Percentiles rank a stretch among this genome's conserved stretches.
phyloP scores from a whole-genome alignment of 345 rosid genomes.

The Nephelium lappaceum region DNA sequence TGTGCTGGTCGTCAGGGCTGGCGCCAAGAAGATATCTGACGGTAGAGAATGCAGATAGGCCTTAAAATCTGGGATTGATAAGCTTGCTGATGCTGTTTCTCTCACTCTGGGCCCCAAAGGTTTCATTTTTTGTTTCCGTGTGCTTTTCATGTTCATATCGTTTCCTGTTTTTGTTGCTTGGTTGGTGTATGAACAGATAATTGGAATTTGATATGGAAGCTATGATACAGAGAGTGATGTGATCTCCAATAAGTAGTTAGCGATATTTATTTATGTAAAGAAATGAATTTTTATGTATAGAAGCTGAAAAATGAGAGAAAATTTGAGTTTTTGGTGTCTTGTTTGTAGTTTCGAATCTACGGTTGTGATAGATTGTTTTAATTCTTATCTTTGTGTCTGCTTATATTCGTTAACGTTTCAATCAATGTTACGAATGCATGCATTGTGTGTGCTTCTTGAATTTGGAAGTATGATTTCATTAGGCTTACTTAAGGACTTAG shows the following conservation, averaged over 20 bases:
- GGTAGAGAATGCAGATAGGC: slow-evolving; percentile 74
- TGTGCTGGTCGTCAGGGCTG: slow-evolving; percentile 54
- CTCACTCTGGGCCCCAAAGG: slow-evolving; percentile 84
- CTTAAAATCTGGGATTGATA: slow-evolving; percentile 80
- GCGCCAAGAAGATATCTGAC: slow-evolving; percentile 64
- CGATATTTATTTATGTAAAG: neutral
- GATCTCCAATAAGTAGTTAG: neutral
- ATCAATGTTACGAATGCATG: neutral
- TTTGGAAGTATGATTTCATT: neutral
- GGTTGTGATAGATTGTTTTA: neutral
- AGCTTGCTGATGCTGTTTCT: slow-evolving; percentile 90
- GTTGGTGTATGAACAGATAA: neutral
- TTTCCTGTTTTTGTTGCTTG: neutral
- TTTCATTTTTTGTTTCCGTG: slow-evolving; percentile 8
- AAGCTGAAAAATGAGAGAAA: neutral
- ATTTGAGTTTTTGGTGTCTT: neutral
- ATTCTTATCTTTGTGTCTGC: neutral
- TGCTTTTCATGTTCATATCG: neutral
- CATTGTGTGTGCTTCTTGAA: neutral
- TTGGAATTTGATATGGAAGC: neutral
- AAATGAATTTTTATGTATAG: neutral
- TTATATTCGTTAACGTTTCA: neutral
- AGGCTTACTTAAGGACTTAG: neutral
- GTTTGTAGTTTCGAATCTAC: neutral
- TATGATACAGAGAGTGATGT: neutral